Percentiles rank a stretch among this genome's conserved stretches.
Evolutionary conservation across 2,329 filamentous ascomycete genomes (phyloP).

Genomic region (Metarhizium humberi): DNA sequence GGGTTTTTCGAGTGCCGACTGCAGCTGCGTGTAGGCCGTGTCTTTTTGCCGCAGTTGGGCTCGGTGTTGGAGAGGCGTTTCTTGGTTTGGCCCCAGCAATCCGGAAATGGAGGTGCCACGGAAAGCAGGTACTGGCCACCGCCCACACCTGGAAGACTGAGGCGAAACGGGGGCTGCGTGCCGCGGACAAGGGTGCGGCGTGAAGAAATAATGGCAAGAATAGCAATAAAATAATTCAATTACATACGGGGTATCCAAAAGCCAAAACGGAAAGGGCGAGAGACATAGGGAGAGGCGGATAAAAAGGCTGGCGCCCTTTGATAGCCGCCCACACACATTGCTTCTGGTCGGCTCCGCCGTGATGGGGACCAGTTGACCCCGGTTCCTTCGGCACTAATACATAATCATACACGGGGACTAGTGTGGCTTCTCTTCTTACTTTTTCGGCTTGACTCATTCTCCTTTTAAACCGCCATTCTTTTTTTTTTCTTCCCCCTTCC

Average conservation of each 20-base stretch:
- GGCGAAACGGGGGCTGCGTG: background rate
- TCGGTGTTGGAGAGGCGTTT: background rate
- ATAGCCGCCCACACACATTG: too few relatives aligned
- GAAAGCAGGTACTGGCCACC: conserved; percentile 2
- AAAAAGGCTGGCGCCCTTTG: background rate
- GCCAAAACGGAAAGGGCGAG: too few relatives aligned
- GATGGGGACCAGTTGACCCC: background rate
- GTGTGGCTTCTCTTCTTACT: background rate
- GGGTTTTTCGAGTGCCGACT: too few relatives aligned
- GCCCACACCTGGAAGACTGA: background rate
- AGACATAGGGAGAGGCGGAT: too few relatives aligned
- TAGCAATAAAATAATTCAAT: too few relatives aligned
- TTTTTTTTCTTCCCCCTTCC: background rate
- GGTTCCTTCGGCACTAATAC: background rate
- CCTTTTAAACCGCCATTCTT: background rate
- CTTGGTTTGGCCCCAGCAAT: background rate
- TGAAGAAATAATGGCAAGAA: too few relatives aligned
- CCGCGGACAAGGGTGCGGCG: too few relatives aligned
- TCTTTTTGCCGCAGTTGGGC: too few relatives aligned
- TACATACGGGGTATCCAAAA: too few relatives aligned
- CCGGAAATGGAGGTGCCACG: conserved; percentile 1
- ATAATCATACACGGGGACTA: background rate
- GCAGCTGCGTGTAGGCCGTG: too few relatives aligned
- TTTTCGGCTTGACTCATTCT: background rate
- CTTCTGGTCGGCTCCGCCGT: background rate